Evolutionary conservation across 345 rosid species (phyloP).

Genomic region (Brassica incana): DNA sequence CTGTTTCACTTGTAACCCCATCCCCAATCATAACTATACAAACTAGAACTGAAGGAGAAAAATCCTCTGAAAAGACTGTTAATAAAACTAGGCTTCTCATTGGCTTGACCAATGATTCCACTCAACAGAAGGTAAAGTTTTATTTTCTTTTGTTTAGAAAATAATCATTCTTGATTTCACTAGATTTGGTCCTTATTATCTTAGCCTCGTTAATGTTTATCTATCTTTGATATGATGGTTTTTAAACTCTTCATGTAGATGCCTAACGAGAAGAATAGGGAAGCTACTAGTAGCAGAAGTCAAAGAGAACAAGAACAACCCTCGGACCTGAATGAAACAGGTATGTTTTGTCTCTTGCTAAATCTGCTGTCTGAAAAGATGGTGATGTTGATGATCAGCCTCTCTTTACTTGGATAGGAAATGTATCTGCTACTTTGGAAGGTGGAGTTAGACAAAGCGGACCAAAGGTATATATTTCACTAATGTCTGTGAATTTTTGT

Average conservation of each 20-base stretch:
- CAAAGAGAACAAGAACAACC: conserved; percentile 18
- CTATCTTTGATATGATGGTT: neutral
- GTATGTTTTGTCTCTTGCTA: conserved; percentile 9
- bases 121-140: neutral
- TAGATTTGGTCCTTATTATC: neutral
- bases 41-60: conserved; percentile 33
- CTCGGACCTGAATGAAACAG: neutral
- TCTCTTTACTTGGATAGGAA: conserved; percentile 49
- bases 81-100: neutral
- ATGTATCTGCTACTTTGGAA: conserved; percentile 4
- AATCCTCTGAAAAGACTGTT: neutral
- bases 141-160: neutral
- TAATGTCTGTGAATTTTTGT: neutral
- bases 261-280: neutral
- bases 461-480: neutral
- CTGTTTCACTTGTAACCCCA: neutral
- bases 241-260: neutral
- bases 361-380: neutral
- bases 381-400: conserved; percentile 33
- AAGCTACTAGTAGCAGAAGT: conserved; percentile 10
- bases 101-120: neutral
- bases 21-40: conserved; percentile 21
- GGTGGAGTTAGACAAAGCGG: neutral
- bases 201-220: neutral
- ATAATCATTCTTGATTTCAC: neutral